Evolutionary conservation across 2,329 filamentous ascomycete genomes (phyloP).

Genomic region (Periconia sp.): DNA sequence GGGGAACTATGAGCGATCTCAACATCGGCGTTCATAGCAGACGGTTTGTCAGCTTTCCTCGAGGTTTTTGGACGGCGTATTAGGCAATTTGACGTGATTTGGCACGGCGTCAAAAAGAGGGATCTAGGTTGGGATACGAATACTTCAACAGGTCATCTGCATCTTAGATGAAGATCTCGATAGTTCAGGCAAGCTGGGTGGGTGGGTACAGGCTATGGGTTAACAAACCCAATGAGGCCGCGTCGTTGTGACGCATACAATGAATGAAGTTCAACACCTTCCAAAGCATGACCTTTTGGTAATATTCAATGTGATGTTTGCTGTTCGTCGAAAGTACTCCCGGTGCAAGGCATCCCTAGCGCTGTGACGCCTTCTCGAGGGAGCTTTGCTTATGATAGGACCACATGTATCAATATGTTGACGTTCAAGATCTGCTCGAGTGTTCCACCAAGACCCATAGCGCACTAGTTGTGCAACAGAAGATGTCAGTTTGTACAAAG

Average conservation of each 20-base stretch:
- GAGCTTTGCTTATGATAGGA: no score
- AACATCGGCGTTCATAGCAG: slow-evolving; percentile 47
- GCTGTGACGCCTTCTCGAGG: no score
- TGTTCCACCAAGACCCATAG: no score
- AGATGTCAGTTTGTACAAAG: no score
- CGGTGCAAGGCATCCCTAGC: no score
- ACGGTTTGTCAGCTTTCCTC: slow-evolving; percentile 4
- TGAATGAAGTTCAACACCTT: slow-evolving; percentile 18
- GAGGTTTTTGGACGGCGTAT: not conserved
- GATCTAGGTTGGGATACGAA: not conserved
- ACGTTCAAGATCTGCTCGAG: no score
- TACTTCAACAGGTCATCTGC: not conserved
- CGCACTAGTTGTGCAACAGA: no score
- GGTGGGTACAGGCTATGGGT: not conserved
- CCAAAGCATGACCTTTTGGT: slow-evolving; percentile 1
- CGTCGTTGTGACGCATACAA: not conserved
- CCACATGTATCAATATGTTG: no score
- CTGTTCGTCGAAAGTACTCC: no score
- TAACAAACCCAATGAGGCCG: not conserved
- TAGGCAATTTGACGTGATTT: not conserved
- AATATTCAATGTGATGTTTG: no score
- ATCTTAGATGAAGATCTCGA: slow-evolving; percentile 1
- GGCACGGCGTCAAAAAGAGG: no score
- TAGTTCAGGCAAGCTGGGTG: slow-evolving; percentile 2
- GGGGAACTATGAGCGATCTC: slow-evolving; percentile 42